Evolutionary conservation across 192 early-diverging fungal species (phyloP).

Genomic region (Mortierella alpina): DNA sequence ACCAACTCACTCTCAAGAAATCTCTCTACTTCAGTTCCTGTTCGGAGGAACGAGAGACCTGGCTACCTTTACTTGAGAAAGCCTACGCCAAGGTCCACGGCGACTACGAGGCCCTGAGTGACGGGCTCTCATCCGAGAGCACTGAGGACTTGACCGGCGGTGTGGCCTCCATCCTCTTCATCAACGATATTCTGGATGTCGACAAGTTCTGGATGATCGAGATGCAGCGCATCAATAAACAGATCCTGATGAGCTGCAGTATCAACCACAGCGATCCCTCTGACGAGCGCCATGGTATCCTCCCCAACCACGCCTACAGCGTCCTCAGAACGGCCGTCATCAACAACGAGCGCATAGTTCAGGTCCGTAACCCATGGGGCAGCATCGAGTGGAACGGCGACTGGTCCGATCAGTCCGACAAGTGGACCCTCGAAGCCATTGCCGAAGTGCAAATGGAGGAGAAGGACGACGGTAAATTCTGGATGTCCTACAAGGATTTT

Average conservation of each 20-base stretch:
- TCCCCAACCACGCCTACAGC: constrained; percentile 54
- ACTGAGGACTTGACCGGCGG: constrained; percentile 64
- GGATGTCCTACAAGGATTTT: constrained; percentile 48
- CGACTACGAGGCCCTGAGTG: constrained; percentile 55
- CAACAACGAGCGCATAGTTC: constrained; percentile 44
- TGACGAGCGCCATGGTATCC: constrained; percentile 33
- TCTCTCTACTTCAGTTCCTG: constrained; percentile 32
- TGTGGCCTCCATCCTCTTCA: constrained; percentile 30
- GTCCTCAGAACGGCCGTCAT: constrained; percentile 49
- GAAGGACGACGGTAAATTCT: constrained; percentile 35
- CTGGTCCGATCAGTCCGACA: constrained; percentile 32
- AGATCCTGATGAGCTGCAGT: constrained; percentile 26
- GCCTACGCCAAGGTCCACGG: constrained; percentile 67
- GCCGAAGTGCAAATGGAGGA: not conserved
- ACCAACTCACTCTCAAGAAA: constrained; percentile 5
- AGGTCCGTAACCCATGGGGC: constrained; percentile 62
- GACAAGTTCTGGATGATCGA: constrained; percentile 60
- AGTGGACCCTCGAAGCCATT: constrained; percentile 23
- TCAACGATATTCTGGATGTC: constrained; percentile 50
- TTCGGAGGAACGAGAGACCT: constrained; percentile 54
- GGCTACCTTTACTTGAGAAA: constrained; percentile 65
- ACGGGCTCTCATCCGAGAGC: constrained; percentile 50
- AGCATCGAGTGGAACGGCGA: constrained; percentile 60
- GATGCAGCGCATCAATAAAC: constrained; percentile 33
- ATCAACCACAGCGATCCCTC: constrained; percentile 7